phyloP scores from a whole-genome alignment of 192 early-diverging fungal genomes.

The Coemansia sp. region DNA sequence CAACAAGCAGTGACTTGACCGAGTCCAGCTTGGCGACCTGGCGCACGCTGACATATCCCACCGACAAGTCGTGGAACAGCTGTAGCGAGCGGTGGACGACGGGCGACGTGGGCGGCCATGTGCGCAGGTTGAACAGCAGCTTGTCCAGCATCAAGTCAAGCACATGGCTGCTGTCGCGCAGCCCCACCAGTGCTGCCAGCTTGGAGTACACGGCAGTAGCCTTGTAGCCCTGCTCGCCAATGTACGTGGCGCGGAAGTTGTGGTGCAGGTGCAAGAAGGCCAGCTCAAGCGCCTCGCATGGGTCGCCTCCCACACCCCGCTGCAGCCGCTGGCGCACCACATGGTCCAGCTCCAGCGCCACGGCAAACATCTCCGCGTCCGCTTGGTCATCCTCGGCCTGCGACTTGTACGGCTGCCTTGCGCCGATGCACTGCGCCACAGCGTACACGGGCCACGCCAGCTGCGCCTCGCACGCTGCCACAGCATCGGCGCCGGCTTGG shows the following conservation, averaged over 20 bases:
- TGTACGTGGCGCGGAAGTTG: constrained; percentile 76
- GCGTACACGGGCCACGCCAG: constrained; percentile 83
- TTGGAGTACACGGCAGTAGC: constrained; percentile 65
- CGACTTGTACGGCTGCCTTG: constrained; percentile 71
- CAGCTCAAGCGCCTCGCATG: constrained; percentile 69
- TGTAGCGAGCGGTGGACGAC: constrained; percentile 67
- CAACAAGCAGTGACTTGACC: constrained; percentile 63
- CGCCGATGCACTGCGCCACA: constrained; percentile 66
- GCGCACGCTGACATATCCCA: constrained; percentile 75
- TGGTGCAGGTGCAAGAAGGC: constrained; percentile 80
- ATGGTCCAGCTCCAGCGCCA: constrained; percentile 68
- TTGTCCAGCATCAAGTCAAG: constrained; percentile 38
- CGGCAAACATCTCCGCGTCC: constrained; percentile 74
- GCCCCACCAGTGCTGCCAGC: constrained; percentile 65
- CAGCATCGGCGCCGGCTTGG: constrained; percentile 45
- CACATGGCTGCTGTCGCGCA: constrained; percentile 58
- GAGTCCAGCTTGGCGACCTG: constrained; percentile 77
- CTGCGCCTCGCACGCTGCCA: constrained; percentile 60
- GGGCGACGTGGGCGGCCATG: constrained; percentile 56
- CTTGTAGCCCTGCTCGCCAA: constrained; percentile 67
- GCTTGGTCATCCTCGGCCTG: constrained; percentile 77
- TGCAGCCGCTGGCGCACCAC: constrained; percentile 62
- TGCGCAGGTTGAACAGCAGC: constrained; percentile 64
- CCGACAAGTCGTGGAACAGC: constrained; percentile 76
- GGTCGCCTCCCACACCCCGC: constrained; percentile 50